Percentiles rank a stretch among this genome's conserved stretches.
phyloP scores from a whole-genome alignment of 768 basidiomycete genomes.

The Bullera alba region DNA sequence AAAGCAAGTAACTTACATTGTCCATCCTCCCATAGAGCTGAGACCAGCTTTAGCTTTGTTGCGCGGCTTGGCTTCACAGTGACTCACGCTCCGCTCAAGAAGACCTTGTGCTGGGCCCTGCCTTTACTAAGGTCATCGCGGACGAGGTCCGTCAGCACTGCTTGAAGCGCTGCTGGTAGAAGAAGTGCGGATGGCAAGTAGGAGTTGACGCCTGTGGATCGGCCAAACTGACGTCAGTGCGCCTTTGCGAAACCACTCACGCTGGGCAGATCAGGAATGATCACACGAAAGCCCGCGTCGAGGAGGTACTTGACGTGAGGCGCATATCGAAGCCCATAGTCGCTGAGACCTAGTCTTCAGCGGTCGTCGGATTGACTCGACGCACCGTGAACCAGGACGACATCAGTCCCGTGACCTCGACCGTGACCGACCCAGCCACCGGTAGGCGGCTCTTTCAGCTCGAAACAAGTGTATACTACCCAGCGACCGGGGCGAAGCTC shows the following conservation, averaged over 20 bases:
- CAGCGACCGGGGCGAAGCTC: slow-evolving; percentile 44
- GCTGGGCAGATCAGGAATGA: slow-evolving; percentile 46
- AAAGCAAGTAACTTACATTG: slow-evolving; percentile 31
- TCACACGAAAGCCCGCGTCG: slow-evolving; percentile 45
- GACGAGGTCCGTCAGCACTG: slow-evolving; percentile 42
- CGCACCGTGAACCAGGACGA: slow-evolving; percentile 47
- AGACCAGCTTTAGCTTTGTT: slow-evolving; percentile 8
- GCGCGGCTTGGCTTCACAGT: background rate
- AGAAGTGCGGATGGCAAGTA: slow-evolving; percentile 40
- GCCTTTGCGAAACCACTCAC: slow-evolving; percentile 24
- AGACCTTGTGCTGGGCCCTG: slow-evolving; percentile 42
- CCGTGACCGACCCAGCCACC: slow-evolving; percentile 41
- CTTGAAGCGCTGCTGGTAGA: slow-evolving; percentile 42
- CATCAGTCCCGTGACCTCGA: slow-evolving; percentile 35
- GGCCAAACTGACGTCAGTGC: slow-evolving; percentile 33
- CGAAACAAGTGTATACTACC: slow-evolving; percentile 46
- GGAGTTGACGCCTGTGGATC: slow-evolving; percentile 43
- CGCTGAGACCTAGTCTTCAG: slow-evolving; percentile 27
- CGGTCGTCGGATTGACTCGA: background rate
- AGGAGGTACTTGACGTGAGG: slow-evolving; percentile 42
- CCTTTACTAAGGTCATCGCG: slow-evolving; percentile 30
- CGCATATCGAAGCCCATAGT: slow-evolving; percentile 44
- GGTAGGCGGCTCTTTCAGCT: slow-evolving; percentile 25
- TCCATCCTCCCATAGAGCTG: slow-evolving; percentile 46
- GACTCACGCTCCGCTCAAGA: slow-evolving; percentile 43